Evolutionary conservation across 1,284 basidiomycete genomes (phyloP), one percentile per base, ranked within the genome.

Genomic region (Amylostereum areolatum): DNA sequence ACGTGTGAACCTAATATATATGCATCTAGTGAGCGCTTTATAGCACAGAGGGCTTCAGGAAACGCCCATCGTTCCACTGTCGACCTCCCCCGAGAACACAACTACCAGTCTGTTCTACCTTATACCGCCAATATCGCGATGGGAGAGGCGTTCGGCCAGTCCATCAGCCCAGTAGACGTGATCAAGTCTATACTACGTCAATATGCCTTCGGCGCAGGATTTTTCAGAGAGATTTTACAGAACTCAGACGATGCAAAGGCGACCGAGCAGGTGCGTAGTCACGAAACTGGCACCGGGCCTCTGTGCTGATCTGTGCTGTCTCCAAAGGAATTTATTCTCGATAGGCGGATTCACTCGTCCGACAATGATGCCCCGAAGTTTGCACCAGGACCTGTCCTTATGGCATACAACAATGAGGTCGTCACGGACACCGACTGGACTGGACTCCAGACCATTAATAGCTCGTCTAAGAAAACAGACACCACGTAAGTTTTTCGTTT

Each of bases 221-320:
- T 76, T 1, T 58, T 76, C n/a, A 58, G 72, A 10, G 76, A 78
- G 50, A 49, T 77, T 0, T 31, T 75, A 2, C 74, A 76, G 56
- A 78, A 78, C 47, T 71, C 75, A 0, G 75, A 77, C 41, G 76
- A 77, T 54, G 72, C 73, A 9, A 43, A 43, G 25, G 64, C 63
- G 4, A 57, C 52, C 4, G 52, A 47, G 31, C 62, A 65, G 54
- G 64, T 62, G 31, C 10, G 52, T 48, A 24, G 25, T 24, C 35
- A 46, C 32, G 10, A 43, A 37, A 25, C 8, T 27, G 29, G 6
- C 11, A 10, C 12, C 5, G 5, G 8, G 7, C 12, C 28, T 24
- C 6, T n/a, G 35, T 28, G 12, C 28, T n/a, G 25, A 10, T 33
- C 12, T 31, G n/a, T 41, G 24, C 4, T 36, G 9, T 11, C 41